Conservation (phyloP, 2,329 filamentous ascomycete species). For the Paraconiothyrium brasiliense region DNA sequence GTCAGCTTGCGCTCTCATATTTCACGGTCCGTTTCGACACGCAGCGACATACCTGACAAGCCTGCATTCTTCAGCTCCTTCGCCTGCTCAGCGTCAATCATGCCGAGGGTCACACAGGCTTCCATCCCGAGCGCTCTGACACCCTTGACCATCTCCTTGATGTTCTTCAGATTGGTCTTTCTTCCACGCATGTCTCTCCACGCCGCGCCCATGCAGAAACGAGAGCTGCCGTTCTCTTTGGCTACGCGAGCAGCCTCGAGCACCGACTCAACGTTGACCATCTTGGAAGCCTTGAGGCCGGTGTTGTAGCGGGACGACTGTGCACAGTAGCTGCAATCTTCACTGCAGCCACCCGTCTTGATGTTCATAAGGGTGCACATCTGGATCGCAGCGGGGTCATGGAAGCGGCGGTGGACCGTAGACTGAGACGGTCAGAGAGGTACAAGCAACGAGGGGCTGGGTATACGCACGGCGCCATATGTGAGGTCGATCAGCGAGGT, state of each 20-base stretch:
- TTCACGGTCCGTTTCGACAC: no score
- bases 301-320: conserved; percentile 84
- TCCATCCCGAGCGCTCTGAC: conserved; percentile 87
- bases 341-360: conserved; percentile 90
- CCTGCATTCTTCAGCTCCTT: conserved; percentile 84
- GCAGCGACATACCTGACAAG: conserved; percentile 49
- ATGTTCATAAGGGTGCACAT: conserved; percentile 97
- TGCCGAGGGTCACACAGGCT: conserved; percentile 90
- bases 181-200: conserved; percentile 95
- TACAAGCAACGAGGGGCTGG: not conserved
- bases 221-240: conserved; percentile 83
- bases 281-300: conserved; percentile 80
- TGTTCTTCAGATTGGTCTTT: conserved; percentile 82
- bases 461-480: conserved; percentile 70
- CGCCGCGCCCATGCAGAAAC: conserved; percentile 95
- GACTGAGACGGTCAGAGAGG: conserved; percentile 60
- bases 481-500: conserved; percentile 82
- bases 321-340: conserved; percentile 93
- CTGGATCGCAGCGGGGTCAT: conserved; percentile 83
- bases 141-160: conserved; percentile 85
- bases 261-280: conserved; percentile 82
- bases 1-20: no score
- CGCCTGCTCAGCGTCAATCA: conserved; percentile 86
- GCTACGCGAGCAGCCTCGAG: conserved; percentile 80
- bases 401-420: conserved; percentile 82